Percentiles rank a stretch among this genome's conserved stretches.
These are phyloP conservation scores for Musa schizocarpa DNA, from an alignment of 176 grass and related monocot genomes.

Conservation along the genomic window DNA sequence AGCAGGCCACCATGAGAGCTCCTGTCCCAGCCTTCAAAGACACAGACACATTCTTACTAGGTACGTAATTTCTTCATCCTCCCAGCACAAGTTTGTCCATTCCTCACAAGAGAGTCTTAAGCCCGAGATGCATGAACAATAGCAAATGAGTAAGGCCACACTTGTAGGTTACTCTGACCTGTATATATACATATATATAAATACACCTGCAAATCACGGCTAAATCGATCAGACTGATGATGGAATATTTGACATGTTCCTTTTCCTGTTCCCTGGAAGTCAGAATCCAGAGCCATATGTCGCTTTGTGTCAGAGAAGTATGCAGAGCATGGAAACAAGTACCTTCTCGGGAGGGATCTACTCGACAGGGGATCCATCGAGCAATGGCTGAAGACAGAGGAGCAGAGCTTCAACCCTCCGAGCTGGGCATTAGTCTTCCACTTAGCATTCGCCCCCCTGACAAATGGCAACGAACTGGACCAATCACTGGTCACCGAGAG, in stretches of 20 bases:
- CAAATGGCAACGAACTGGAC: not conserved
- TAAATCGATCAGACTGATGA: no score
- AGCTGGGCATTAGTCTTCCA: slow-evolving; percentile 70
- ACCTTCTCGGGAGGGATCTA: slow-evolving; percentile 63
- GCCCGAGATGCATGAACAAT: no score
- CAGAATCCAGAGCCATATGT: slow-evolving; percentile 93
- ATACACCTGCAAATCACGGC: no score
- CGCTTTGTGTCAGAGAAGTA: slow-evolving; percentile 59
- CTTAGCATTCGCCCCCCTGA: slow-evolving; percentile 41
- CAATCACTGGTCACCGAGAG: not conserved
- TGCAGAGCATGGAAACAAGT: slow-evolving; percentile 34
- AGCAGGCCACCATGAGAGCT: slow-evolving; percentile 43
- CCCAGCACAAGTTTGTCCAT: no score
- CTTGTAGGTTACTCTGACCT: no score
- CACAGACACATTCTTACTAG: slow-evolving; percentile 47
- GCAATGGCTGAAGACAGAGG: slow-evolving; percentile 90
- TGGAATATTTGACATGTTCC: not conserved
- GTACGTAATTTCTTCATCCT: slow-evolving; percentile 4
- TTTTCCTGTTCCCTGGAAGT: slow-evolving; percentile 7
- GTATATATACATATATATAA: no score
- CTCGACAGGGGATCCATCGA: slow-evolving; percentile 81
- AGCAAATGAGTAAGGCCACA: no score
- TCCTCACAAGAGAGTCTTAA: no score
- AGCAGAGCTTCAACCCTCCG: slow-evolving; percentile 77
- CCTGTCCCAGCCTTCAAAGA: slow-evolving; percentile 62